Percentiles rank a stretch among this genome's conserved stretches.
Conservation (phyloP, 1,284 basidiomycete species). For the Malassezia equina region DNA sequence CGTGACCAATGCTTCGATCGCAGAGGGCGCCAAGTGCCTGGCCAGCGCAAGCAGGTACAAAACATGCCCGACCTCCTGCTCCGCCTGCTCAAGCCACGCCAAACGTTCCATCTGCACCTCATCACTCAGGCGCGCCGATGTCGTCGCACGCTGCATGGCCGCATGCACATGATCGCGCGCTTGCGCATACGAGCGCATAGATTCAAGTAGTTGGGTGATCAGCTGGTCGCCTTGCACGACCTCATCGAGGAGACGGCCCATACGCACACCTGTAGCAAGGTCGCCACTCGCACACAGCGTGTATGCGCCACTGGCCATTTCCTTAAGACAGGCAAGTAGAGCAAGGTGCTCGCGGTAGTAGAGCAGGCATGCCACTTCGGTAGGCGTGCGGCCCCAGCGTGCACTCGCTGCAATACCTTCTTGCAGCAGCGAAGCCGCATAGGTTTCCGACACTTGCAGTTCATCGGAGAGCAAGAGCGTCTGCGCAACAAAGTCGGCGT, state of each 20-base stretch:
- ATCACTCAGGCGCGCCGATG: conserved; percentile 25
- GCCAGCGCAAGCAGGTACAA: conserved; percentile 40
- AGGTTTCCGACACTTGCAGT: conserved; percentile 38
- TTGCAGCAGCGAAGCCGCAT: conserved; percentile 43
- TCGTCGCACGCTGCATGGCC: conserved; percentile 19
- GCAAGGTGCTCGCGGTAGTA: conserved; percentile 41
- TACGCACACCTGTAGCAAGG: conserved; percentile 30
- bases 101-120: conserved; percentile 41
- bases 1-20: conserved; percentile 25
- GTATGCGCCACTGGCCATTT: conserved; percentile 33
- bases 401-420: conserved; percentile 33
- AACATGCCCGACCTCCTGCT: conserved; percentile 35
- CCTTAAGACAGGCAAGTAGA: conserved; percentile 36
- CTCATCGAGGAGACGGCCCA: conserved; percentile 34
- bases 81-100: conserved; percentile 32
- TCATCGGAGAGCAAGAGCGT: conserved; percentile 35
- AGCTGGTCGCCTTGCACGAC: conserved; percentile 16
- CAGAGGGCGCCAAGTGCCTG: conserved; percentile 26
- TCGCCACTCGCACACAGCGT: conserved; percentile 35
- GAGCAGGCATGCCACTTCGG: conserved; percentile 41
- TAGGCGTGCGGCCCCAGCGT: conserved; percentile 34
- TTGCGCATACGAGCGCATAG: conserved; percentile 25
- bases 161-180: conserved; percentile 21
- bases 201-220: conserved; percentile 21
- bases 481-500: conserved; percentile 42